Evolutionary conservation across 306 rosid genomes (phyloP).

Genomic region (Fragaria nilgerrensis): DNA sequence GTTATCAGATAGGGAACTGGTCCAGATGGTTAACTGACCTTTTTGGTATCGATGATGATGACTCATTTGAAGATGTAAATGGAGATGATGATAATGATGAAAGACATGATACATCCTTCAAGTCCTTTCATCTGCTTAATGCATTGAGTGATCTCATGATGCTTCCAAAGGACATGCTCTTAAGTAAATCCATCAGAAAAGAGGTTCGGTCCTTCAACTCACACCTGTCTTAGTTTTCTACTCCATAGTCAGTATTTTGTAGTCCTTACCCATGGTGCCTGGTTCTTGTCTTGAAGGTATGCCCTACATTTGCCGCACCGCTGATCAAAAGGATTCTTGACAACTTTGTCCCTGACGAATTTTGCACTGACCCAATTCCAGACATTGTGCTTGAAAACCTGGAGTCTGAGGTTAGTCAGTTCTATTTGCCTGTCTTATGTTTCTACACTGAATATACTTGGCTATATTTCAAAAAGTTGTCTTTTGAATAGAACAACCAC

Average conservation of each 20-base stretch:
- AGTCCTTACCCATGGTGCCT: slow-evolving; percentile 23
- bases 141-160: slow-evolving; percentile 94
- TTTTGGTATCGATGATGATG: slow-evolving; percentile 76
- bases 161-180: slow-evolving; percentile 98
- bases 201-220: slow-evolving; percentile 57
- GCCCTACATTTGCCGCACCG: slow-evolving; percentile 74
- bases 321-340: slow-evolving; percentile 75
- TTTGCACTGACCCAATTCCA: slow-evolving; percentile 93
- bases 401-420: slow-evolving; percentile 62
- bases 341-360: slow-evolving; percentile 78
- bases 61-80: slow-evolving; percentile 44
- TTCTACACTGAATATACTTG: neutral
- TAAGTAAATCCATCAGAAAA: slow-evolving; percentile 68
- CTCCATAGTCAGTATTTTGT: slow-evolving; percentile 1
- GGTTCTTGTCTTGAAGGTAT: slow-evolving; percentile 59
- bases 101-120: slow-evolving; percentile 54
- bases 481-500: neutral
- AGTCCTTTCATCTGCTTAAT: slow-evolving; percentile 81
- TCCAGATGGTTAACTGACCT: slow-evolving; percentile 88
- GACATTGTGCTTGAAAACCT: slow-evolving; percentile 62
- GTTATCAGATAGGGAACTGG: slow-evolving; percentile 92
- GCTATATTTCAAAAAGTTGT: neutral
- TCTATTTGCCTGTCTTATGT: slow-evolving; percentile 8
- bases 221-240: slow-evolving; percentile 12
- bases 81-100: slow-evolving; percentile 38